phyloP scores from a whole-genome alignment of 116 monocot species.

The Iris pallida region DNA sequence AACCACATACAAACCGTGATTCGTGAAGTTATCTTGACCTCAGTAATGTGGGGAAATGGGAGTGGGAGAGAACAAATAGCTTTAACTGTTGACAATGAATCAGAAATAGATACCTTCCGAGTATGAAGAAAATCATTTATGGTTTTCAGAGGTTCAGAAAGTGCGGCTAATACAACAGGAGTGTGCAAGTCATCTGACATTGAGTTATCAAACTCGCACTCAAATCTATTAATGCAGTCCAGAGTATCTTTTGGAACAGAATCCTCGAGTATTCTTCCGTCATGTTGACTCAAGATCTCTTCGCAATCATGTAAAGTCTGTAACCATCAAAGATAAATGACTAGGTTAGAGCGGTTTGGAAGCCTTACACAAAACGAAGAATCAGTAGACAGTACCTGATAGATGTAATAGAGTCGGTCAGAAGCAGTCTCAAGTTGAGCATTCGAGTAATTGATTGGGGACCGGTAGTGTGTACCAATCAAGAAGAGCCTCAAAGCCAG shows the following conservation, averaged over 20 bases:
- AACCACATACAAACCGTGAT: too few species aligned
- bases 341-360: background rate
- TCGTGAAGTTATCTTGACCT: too few species aligned
- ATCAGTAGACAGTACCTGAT: conserved; percentile 47
- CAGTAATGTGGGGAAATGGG: too few species aligned
- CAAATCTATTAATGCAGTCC: conserved; percentile 56
- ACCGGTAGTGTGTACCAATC: conserved; percentile 83
- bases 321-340: conserved; percentile 12
- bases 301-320: conserved; percentile 80
- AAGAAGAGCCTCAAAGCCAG: conserved; percentile 88
- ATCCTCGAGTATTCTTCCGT: conserved; percentile 19
- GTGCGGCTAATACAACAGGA: conserved; percentile 68
- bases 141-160: conserved; percentile 79
- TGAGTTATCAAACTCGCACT: conserved; percentile 44
- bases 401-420: conserved; percentile 82
- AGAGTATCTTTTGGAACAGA: conserved; percentile 30
- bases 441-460: conserved; percentile 74
- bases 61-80: too few species aligned
- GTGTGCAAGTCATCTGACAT: conserved; percentile 89
- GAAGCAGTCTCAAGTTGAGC: conserved; percentile 73
- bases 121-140: conserved; percentile 92
- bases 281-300: conserved; percentile 38
- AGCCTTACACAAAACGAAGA: background rate
- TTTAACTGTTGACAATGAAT: background rate
- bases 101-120: conserved; percentile 43